These are phyloP conservation scores for Aphanomyces cochlioides DNA, from an alignment of 352 stramenopile species.

Conservation along the genomic window DNA sequence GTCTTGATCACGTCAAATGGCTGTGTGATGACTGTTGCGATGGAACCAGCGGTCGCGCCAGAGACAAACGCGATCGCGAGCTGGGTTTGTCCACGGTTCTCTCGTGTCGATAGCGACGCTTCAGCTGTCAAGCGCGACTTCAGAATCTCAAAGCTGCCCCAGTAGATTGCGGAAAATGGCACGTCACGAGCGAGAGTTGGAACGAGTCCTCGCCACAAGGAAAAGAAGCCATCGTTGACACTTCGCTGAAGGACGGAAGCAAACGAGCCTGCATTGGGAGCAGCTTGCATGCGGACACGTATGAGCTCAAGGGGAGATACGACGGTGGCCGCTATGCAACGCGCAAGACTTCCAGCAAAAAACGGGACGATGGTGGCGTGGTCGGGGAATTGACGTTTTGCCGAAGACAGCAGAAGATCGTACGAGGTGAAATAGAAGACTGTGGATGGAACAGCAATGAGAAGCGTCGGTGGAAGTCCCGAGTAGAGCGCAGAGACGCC, in stretches of 20 bases:
- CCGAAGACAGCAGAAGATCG: conserved; percentile 57
- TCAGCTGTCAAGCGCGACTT: conserved; percentile 45
- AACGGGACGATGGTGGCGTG: conserved; percentile 46
- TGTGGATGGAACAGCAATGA: conserved; percentile 91
- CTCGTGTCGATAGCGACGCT: conserved; percentile 30
- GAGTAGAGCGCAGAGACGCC: conserved; percentile 65
- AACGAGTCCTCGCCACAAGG: conserved; percentile 68
- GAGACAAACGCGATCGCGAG: conserved; percentile 76
- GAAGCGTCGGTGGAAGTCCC: conserved; percentile 83
- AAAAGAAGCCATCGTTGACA: conserved; percentile 40
- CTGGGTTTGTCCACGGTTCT: conserved; percentile 37
- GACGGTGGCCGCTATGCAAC: conserved; percentile 53
- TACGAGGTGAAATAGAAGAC: conserved; percentile 94
- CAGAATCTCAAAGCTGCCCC: conserved; percentile 85
- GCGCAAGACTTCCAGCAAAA: conserved; percentile 46
- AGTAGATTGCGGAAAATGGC: conserved; percentile 94
- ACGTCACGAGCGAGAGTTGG: conserved; percentile 92
- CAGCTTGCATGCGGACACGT: conserved; percentile 79
- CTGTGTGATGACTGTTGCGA: conserved; percentile 89
- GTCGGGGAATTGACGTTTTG: conserved; percentile 42
- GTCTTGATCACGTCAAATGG: conserved; percentile 97
- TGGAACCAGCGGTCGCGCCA: conserved; percentile 66
- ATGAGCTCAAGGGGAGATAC: conserved; percentile 86
- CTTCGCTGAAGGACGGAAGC: conserved; percentile 41
- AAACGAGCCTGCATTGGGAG: conserved; percentile 54